These are phyloP conservation scores for Pseudogymnoascus sp. DNA, from an alignment of 2,329 filamentous ascomycete genomes.

Conservation along the genomic window DNA sequence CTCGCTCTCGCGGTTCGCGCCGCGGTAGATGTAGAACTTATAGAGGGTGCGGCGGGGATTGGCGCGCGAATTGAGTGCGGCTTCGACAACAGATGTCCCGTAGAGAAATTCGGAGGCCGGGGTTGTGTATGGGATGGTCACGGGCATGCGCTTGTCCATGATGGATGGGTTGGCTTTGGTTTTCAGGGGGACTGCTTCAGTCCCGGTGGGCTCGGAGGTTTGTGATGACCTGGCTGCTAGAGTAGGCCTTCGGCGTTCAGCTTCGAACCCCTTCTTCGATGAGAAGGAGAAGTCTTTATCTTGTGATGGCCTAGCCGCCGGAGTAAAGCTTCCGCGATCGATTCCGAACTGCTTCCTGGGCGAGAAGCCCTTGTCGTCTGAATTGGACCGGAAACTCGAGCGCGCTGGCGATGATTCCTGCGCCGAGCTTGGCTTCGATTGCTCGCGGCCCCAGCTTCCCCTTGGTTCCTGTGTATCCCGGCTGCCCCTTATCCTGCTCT, in stretches of 20 bases:
- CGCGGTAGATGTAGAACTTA: slow-evolving; percentile 69
- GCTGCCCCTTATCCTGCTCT: background rate
- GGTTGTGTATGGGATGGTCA: slow-evolving; percentile 62
- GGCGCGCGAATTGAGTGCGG: slow-evolving; percentile 56
- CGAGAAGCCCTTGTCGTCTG: background rate
- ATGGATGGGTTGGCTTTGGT: background rate
- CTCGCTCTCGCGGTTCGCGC: slow-evolving; percentile 45
- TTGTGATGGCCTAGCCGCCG: background rate
- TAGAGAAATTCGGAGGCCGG: slow-evolving; percentile 89
- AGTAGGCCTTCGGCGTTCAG: background rate
- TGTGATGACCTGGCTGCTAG: background rate
- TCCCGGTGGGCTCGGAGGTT: background rate
- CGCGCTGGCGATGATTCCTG: background rate
- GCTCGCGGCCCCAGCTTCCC: background rate
- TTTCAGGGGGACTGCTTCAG: background rate
- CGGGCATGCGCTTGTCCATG: slow-evolving; percentile 22
- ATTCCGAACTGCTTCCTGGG: background rate
- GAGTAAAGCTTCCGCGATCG: background rate
- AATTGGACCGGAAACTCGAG: background rate
- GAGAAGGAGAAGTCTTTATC: slow-evolving; percentile 9
- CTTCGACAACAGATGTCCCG: slow-evolving; percentile 71
- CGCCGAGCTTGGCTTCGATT: background rate
- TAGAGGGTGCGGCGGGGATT: slow-evolving; percentile 64
- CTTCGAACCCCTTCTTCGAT: background rate
- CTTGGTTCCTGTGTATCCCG: slow-evolving; percentile 7